Base-by-base conservation (phyloP, 345 rosid genomes). In the Citropsis articulata region DNA sequence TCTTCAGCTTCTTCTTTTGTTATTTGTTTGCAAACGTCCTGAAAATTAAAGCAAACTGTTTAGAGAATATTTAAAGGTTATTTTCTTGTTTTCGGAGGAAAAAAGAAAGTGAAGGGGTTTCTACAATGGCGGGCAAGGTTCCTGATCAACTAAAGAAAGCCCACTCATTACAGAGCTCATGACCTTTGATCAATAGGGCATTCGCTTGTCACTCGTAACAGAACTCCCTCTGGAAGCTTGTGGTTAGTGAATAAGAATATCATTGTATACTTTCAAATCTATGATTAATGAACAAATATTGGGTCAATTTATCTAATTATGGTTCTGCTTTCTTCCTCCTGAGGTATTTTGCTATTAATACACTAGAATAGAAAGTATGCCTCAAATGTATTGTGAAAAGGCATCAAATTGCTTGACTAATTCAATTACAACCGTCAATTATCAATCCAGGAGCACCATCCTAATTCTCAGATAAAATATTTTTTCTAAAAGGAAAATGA, bases 21-120 rank as follows among this genome's bases (percentile, higher is more conserved):
- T 33, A 50, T 73, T 24, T 72, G 83, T 66, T 71, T 79, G 78
- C 81, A 38, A 16, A 64, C 42, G 27, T 69, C 86, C 91, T 88
- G 83, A 57, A 75, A 81, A 59, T 56, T 31, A 56, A 76, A 71
- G 21, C 22, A 38, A 57, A 57, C 57, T 42, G n/a, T 63, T 75
- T 30, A 45, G 38, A 48, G 60, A 42, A 73, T 35, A 61, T 19
- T 40, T 38, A 19, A 13, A 40, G 25, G 50, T 48, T 48, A 28
- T 18, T 48, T 70, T 22, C 24, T 28, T 70, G n/a, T 70, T 45
- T 38, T 45, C 16, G 3, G 16, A 45, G 50, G n/a, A 16, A 48
- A 27, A 70, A 70, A 24, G 12, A 70, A 28, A 18, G 12, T 1
- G 28, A 50, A 57, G 27, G 33, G 16, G n/a, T 45, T 42, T 45